phyloP scores from a whole-genome alignment of 306 rosid genomes.

The Pyrus bretschneideri region DNA sequence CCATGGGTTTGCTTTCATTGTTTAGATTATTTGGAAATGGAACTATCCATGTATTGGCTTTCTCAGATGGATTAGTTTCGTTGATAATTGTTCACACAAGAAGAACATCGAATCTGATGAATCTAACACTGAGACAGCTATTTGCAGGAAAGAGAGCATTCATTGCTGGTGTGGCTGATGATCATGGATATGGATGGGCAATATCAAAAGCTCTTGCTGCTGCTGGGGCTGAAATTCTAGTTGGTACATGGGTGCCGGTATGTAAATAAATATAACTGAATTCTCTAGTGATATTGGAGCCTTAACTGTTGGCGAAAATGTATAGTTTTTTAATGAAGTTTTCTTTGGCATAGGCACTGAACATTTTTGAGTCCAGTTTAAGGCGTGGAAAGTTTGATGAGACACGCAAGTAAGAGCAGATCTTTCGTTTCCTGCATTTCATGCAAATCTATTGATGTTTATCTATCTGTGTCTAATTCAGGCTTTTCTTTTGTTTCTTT shows the following conservation, averaged over 20 bases:
- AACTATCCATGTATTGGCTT: neutral
- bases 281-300: neutral
- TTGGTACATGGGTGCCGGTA: slow-evolving; percentile 99
- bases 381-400: slow-evolving; percentile 91
- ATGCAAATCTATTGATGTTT: neutral
- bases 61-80: neutral
- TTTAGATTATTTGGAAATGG: neutral
- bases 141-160: slow-evolving; percentile 88
- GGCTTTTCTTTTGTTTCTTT: neutral
- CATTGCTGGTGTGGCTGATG: slow-evolving; percentile 98
- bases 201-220: slow-evolving; percentile 96
- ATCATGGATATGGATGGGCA: slow-evolving; percentile 98
- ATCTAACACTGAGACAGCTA: neutral
- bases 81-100: neutral
- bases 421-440: neutral
- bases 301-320: neutral
- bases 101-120: neutral
- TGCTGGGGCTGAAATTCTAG: slow-evolving; percentile 92
- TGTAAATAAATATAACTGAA: slow-evolving; percentile 19
- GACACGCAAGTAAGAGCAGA: slow-evolving; percentile 51
- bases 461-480: neutral
- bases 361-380: slow-evolving; percentile 88
- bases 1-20: neutral
- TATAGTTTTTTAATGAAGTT: neutral
- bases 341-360: slow-evolving; percentile 54